phyloP scores from a whole-genome alignment of 805 yeast species.

The Lachancea mirantina region DNA sequence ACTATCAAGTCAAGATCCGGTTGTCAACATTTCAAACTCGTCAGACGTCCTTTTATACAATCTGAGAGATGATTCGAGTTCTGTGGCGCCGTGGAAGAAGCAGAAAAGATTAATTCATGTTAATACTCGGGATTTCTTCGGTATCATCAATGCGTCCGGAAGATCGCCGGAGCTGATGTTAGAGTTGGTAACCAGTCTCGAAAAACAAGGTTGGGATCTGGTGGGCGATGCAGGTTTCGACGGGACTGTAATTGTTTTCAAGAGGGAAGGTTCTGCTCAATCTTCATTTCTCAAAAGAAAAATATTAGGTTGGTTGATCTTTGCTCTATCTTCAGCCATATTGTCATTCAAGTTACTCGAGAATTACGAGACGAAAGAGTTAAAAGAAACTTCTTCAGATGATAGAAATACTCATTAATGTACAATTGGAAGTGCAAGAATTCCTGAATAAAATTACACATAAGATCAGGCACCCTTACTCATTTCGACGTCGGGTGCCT shows the following conservation, averaged over 20 bases:
- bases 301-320: too few species aligned
- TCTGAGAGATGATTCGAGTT: slow-evolving; percentile 8
- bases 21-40: slow-evolving; percentile 1
- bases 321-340: too few species aligned
- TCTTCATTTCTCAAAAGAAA: too few species aligned
- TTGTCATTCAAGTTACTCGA: too few species aligned
- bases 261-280: slow-evolving; percentile 8
- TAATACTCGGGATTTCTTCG: slow-evolving; percentile 21
- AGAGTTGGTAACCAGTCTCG: slow-evolving; percentile 15
- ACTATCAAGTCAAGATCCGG: slow-evolving; percentile 9
- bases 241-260: slow-evolving; percentile 17
- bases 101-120: slow-evolving; percentile 16
- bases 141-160: slow-evolving; percentile 20
- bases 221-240: slow-evolving; percentile 20
- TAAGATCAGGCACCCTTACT: too few species aligned
- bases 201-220: slow-evolving; percentile 22
- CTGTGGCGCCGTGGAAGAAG: slow-evolving; percentile 8
- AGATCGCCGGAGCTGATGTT: slow-evolving; percentile 23
- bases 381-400: too few species aligned
- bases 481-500: slow-evolving; percentile 20
- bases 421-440: too few species aligned
- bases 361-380: too few species aligned
- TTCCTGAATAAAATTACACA: too few species aligned
- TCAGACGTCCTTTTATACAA: slow-evolving; percentile 12
- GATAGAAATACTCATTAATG: too few species aligned